Conservation (phyloP, 352 stramenopile species). For the Phytophthora pinifolia region DNA sequence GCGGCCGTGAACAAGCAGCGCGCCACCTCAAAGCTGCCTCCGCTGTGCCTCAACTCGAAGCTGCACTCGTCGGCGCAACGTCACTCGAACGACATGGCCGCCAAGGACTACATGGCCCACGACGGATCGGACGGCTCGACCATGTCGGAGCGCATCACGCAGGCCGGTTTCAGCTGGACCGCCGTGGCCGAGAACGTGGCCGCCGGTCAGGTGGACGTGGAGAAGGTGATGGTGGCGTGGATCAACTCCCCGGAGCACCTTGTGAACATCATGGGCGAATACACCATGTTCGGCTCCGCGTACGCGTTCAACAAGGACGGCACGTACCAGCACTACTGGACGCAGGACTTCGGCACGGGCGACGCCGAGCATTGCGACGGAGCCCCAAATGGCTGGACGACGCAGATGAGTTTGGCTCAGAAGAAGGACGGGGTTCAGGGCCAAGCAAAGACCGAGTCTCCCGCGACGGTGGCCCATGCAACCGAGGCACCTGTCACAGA, state of each 20-base stretch:
- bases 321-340: constrained; percentile 57
- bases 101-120: too few relatives aligned
- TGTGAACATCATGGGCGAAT: constrained; percentile 41
- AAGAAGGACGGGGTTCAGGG: constrained; percentile 17
- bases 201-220: constrained; percentile 31
- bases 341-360: constrained; percentile 52
- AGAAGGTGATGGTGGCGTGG: constrained; percentile 39
- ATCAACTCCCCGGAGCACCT: constrained; percentile 37
- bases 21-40: too few relatives aligned
- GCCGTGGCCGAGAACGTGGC: constrained; percentile 40
- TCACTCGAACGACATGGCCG: too few relatives aligned
- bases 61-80: too few relatives aligned
- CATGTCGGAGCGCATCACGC: too few relatives aligned
- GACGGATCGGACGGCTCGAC: too few relatives aligned
- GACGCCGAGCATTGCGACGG: constrained; percentile 29
- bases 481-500: too few relatives aligned
- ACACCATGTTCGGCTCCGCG: constrained; percentile 39
- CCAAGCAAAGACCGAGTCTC: too few relatives aligned
- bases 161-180: constrained; percentile 28
- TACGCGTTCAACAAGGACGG: constrained; percentile 30
- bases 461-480: too few relatives aligned
- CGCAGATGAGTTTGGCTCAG: constrained; percentile 16
- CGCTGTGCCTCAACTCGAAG: too few relatives aligned
- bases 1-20: too few relatives aligned
- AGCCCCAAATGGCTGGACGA: constrained; percentile 12